These are phyloP conservation scores for Magnaporthiopsis incrustans DNA, from an alignment of 2,329 filamentous ascomycete species.

Conservation along the genomic window DNA sequence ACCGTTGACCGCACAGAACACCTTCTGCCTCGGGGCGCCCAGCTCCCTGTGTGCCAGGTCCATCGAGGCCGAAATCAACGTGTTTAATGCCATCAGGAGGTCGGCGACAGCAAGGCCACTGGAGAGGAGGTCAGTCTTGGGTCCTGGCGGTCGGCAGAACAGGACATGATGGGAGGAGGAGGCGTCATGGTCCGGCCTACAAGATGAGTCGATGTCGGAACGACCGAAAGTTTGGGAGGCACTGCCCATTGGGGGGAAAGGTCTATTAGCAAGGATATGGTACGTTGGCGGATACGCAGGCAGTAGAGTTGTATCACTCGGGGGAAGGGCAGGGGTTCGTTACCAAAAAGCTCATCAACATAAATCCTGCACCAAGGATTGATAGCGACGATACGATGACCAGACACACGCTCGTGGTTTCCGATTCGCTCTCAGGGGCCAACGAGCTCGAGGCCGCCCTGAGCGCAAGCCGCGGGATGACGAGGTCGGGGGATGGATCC, in stretches of 20 bases:
- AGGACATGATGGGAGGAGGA: too few species aligned
- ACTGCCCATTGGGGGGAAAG: conserved; percentile 15
- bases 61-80: conserved; percentile 26
- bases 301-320: too few species aligned
- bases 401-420: conserved; percentile 22
- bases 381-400: conserved; percentile 25
- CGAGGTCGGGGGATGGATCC: too few species aligned
- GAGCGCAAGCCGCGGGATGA: background rate
- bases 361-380: conserved; percentile 27
- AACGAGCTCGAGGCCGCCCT: background rate
- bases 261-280: too few species aligned
- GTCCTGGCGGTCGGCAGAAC: background rate
- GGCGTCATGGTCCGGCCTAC: background rate
- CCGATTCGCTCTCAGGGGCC: background rate
- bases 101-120: conserved; percentile 31
- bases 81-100: conserved; percentile 31
- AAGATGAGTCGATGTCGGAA: conserved; percentile 33
- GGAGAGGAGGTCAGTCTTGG: background rate
- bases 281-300: too few species aligned
- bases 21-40: conserved; percentile 18
- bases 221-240: conserved; percentile 27
- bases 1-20: conserved; percentile 31
- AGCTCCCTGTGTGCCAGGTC: conserved; percentile 25
- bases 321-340: background rate
- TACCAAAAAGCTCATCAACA: conserved; percentile 25